Conservation (phyloP, 164 flowering plant genomes). For the Vitis rotundifolia region DNA sequence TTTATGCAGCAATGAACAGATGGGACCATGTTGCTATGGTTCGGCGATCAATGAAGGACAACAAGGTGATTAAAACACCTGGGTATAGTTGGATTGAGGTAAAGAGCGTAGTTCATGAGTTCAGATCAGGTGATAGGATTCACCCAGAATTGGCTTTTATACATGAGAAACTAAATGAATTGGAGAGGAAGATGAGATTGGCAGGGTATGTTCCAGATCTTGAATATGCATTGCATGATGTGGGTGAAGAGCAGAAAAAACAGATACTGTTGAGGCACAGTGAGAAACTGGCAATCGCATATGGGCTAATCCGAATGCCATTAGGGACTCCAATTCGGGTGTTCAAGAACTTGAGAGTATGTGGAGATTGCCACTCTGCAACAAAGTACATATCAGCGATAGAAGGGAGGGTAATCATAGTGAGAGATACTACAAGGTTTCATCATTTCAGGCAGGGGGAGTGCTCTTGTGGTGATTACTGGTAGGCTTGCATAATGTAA, state of each 20-base stretch:
- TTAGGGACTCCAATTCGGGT: conserved; percentile 47
- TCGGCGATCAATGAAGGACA: conserved; percentile 54
- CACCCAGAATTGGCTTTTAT: conserved; percentile 52
- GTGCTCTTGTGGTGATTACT: conserved; percentile 78
- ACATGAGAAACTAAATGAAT: conserved; percentile 49
- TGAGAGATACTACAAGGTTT: conserved; percentile 74
- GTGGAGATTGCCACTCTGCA: conserved; percentile 68
- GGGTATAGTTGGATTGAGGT: conserved; percentile 84
- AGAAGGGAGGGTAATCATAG: conserved; percentile 61
- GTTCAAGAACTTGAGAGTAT: conserved; percentile 69
- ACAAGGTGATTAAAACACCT: conserved; percentile 56
- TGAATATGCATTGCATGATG: conserved; percentile 60
- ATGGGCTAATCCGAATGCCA: conserved; percentile 46
- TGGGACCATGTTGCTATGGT: conserved; percentile 64
- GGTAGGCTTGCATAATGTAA: conserved; percentile 33
- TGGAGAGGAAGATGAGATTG: conserved; percentile 56
- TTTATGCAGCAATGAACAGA: conserved; percentile 52
- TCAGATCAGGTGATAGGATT: conserved; percentile 66
- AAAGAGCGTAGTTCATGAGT: conserved; percentile 57
- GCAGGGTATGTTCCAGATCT: conserved; percentile 58
- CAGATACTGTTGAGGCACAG: conserved; percentile 50
- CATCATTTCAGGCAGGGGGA: conserved; percentile 66
- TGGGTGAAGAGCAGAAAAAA: conserved; percentile 59
- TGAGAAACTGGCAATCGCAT: conserved; percentile 71
- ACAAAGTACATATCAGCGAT: conserved; percentile 59